phyloP scores from a whole-genome alignment of 805 yeast genomes.

The Kregervanrija fluxuum region DNA sequence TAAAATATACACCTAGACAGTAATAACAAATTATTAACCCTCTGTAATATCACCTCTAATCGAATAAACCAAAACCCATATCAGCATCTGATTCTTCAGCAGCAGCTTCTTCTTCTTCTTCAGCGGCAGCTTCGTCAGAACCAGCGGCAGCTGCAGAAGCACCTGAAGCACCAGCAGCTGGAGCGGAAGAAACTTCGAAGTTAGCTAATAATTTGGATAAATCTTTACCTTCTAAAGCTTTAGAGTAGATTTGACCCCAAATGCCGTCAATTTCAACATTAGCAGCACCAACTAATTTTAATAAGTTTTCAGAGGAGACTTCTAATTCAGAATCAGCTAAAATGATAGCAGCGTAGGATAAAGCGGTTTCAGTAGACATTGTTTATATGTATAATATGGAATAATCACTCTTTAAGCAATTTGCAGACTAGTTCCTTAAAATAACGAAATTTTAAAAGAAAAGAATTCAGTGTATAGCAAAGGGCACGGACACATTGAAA shows the following conservation, averaged over 20 bases:
- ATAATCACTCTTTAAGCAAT: constrained; percentile 37
- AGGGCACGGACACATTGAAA: background rate
- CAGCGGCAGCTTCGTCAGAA: constrained; percentile 42
- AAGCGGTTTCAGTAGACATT: constrained; percentile 87
- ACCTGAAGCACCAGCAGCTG: constrained; percentile 43
- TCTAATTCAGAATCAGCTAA: constrained; percentile 96
- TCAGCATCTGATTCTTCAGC: constrained; percentile 71
- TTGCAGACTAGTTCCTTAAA: constrained; percentile 36
- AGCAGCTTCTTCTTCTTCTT: constrained; percentile 54
- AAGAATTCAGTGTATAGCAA: background rate
- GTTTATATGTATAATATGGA: constrained; percentile 23
- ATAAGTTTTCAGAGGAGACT: constrained; percentile 76
- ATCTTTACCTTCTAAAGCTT: constrained; percentile 77
- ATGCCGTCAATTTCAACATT: constrained; percentile 68
- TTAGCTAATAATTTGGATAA: constrained; percentile 59
- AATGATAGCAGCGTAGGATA: constrained; percentile 96
- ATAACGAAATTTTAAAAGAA: background rate
- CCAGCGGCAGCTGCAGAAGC: constrained; percentile 41
- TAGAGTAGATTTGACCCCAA: constrained; percentile 79
- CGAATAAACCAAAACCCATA: constrained; percentile 91
- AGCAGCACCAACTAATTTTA: constrained; percentile 68
- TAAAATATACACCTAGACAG: too few species aligned
- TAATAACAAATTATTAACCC: background rate
- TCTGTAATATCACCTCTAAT: constrained; percentile 37
- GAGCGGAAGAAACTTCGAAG: constrained; percentile 44